Base-by-base conservation (phyloP, 495 filamentous ascomycete species). In the Talaromyces ruber region DNA sequence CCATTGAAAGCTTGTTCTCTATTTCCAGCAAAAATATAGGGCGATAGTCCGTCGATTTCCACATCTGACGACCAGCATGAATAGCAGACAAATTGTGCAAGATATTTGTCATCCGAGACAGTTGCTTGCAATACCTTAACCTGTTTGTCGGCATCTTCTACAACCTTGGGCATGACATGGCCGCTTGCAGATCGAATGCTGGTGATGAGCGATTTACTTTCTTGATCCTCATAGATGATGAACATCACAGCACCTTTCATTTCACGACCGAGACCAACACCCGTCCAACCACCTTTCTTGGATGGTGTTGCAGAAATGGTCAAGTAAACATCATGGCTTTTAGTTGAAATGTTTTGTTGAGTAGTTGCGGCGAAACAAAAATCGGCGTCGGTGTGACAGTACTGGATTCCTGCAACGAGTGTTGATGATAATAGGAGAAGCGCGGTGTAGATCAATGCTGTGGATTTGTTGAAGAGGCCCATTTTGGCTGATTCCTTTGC, bases 241-340 rank as follows among this genome's bases (percentile, higher is more conserved):
- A 62, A 62, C 60, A 62, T 62, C 50, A 62, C 9, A 22, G 60
- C 12, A 55, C 34, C 60, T 22, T 57, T 62, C 60, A 62, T 62
- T 25, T 26, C 37, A 18, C 21, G 28, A 1, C 60, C 60, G 28
- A 62, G 24, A 5, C 60, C 60, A n/a, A 62, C 18, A 28, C 43
- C 43, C 8, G 28, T 56, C 60, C 60, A 62, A 51, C 60, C 60
- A 34, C 60, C 60, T 7, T 34, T 28, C 8, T 45, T 30, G 6
- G 51, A 55, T 21, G 53, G 60, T 18, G 50, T 62, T 37, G 32
- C 51, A 25, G 60, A 53, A 2, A 62, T n/a, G 5, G 60, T 55
- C 30, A 62, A 22, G 18, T 55, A 62, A 37, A 62, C 12, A 45
- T 62, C 51, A 18, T 57, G 60, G 50, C 29, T 29, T n/a, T 39